These are phyloP conservation scores for Colletotrichum theobromicola DNA, from an alignment of 2,329 filamentous ascomycete species.

Conservation along the genomic window DNA sequence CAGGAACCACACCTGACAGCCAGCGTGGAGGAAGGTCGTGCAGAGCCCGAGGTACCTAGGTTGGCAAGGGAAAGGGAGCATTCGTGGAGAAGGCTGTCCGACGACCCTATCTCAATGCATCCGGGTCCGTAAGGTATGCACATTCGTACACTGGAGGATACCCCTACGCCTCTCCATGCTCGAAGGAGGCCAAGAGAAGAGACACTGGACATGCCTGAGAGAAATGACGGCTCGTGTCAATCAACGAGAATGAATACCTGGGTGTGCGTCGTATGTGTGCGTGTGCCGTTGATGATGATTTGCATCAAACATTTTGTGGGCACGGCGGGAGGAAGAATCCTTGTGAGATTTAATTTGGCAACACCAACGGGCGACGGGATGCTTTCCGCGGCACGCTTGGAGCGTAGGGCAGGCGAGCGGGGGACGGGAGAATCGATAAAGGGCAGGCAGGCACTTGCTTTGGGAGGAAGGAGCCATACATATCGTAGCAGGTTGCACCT, in stretches of 20 bases:
- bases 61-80: not conserved
- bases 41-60: not conserved
- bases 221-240: not conserved
- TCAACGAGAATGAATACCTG: not conserved
- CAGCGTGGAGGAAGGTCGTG: not conserved
- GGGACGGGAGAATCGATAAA: not conserved
- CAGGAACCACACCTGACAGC: not conserved
- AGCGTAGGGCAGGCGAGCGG: not conserved
- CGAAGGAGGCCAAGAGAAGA: not conserved
- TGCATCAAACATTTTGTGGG: slow-evolving; percentile 7
- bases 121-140: not conserved
- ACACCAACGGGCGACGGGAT: not conserved
- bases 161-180: not conserved
- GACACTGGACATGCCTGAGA: not conserved
- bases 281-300: not conserved
- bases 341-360: not conserved
- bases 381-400: not conserved
- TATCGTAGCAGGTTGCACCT: not conserved
- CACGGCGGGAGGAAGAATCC: not conserved
- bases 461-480: not conserved
- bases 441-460: not conserved
- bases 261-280: not conserved
- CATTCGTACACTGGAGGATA: not conserved
- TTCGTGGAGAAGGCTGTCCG: not conserved
- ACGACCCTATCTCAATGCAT: not conserved